Evolutionary conservation across 148 eudicot genomes (phyloP), one percentile per base, ranked within the genome.

Genomic region (Cornus kousa): DNA sequence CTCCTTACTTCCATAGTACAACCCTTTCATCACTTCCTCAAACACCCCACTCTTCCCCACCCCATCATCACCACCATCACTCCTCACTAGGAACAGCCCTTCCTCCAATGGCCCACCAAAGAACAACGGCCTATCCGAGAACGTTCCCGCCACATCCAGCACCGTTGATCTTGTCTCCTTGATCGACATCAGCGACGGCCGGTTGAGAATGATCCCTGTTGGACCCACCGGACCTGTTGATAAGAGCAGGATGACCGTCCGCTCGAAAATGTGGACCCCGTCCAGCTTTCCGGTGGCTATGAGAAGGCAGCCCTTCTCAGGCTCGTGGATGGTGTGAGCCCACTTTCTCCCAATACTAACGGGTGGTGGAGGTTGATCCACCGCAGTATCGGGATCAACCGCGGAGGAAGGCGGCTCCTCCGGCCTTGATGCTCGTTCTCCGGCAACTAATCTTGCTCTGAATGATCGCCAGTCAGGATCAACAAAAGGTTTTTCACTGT

Each of bases 181-280:
- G 80, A 95, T 95, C 67, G 98, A 95, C 98, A 93, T 95, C 2
- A 93, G 88, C 1, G 98, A 93, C 0, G 98, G 96, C 66, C 94
- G 85, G 86, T 95, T 95, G 35, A 95, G 91, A 46, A 95, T 93
- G 43, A 95, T 76, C 12, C 98, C 98, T 0, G 88, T 90, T 46
- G 95, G 97, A 39, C 97, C 96, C 39, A 90, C 70, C 0, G 96
- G 96, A 7, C 93, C 96, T 5, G 89, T 89, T 32, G 97, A 83
- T 48, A 93, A 77, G 74, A 95, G 83, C n/a, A 95, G 89, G 77
- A 95, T 79, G 22, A 91, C 98, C 12, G 98, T 91, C 75, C 90
- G 84, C 78, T 93, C 98, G 76, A 93, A 95, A n/a, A 95, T 95
- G 87, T 93, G 97, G 75, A 93, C 96, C 19, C 97, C 98, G 35